phyloP scores from a whole-genome alignment of 768 basidiomycete species.

The Podaxis rugospora region DNA sequence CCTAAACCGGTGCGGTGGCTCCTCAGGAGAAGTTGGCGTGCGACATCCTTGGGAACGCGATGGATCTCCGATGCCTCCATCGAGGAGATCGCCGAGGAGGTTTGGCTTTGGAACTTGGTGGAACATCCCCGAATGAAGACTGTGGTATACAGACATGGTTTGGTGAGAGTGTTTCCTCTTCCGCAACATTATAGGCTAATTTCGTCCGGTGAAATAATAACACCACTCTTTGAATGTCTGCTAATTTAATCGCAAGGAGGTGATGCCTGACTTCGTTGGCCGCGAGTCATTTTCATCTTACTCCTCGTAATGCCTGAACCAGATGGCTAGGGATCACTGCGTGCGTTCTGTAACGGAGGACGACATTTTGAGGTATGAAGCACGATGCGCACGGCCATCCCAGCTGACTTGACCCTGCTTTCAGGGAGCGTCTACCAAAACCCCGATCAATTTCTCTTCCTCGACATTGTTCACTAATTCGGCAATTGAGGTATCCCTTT shows the following conservation, averaged over 20 bases:
- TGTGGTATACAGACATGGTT: background rate
- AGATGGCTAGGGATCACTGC: background rate
- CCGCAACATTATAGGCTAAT: background rate
- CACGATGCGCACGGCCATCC: background rate
- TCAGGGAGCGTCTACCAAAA: background rate
- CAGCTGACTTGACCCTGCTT: background rate
- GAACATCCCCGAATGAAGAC: background rate
- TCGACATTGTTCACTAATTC: background rate
- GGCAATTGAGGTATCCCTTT: background rate
- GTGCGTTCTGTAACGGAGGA: background rate
- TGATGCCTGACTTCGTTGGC: background rate
- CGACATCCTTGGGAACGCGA: constrained; percentile 22
- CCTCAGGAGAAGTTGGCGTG: constrained; percentile 32
- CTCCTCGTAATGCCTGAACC: background rate
- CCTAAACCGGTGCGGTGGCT: constrained; percentile 25
- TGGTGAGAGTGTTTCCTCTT: constrained; percentile 5
- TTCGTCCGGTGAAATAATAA: background rate
- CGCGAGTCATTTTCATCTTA: background rate
- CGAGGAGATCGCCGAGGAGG: constrained; percentile 29
- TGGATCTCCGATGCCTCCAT: constrained; percentile 27
- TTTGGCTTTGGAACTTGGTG: constrained; percentile 5
- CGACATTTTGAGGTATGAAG: background rate
- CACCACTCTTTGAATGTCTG: background rate
- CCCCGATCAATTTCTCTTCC: constrained; percentile 6
- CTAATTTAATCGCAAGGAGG: background rate